These are phyloP conservation scores for Dorcoceras hygrometricum DNA, from an alignment of 257 asterid genomes.

Conservation along the genomic window DNA sequence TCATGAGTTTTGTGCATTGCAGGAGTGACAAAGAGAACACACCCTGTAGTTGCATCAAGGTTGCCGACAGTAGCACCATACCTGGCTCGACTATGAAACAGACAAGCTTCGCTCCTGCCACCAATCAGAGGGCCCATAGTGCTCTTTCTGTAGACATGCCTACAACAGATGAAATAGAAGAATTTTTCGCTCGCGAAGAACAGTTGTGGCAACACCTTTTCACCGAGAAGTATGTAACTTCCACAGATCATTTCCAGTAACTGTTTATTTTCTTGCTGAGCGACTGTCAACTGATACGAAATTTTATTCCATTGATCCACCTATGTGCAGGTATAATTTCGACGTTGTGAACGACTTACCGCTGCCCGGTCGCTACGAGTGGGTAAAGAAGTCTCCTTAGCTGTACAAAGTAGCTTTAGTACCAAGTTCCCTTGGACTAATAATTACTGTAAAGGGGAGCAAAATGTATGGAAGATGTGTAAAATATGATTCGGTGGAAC, in stretches of 20 bases:
- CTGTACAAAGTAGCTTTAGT: slow-evolving; percentile 19
- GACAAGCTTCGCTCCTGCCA: slow-evolving; percentile 17
- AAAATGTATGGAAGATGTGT: slow-evolving; percentile 25
- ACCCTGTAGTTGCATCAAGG: slow-evolving; percentile 44
- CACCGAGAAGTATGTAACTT: slow-evolving; percentile 60
- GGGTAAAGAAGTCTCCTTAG: slow-evolving; percentile 31
- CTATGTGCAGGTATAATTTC: slow-evolving; percentile 52
- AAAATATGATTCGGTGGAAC: slow-evolving; percentile 21
- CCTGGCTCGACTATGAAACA: slow-evolving; percentile 42
- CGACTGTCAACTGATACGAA: background rate
- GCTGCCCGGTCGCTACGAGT: background rate
- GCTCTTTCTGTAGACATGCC: slow-evolving; percentile 34
- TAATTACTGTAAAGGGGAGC: slow-evolving; percentile 29
- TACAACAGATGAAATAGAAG: slow-evolving; percentile 52
- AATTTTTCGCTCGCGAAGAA: slow-evolving; percentile 52
- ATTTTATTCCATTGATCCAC: no score
- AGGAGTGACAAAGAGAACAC: slow-evolving; percentile 59
- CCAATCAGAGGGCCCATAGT: slow-evolving; percentile 27
- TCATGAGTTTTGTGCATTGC: slow-evolving; percentile 14
- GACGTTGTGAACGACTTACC: background rate
- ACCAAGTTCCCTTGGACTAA: slow-evolving; percentile 23
- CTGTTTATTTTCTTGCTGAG: background rate
- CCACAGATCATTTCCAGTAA: background rate
- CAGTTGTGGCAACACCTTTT: slow-evolving; percentile 50
- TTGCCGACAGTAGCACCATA: slow-evolving; percentile 22